Evolutionary conservation across 176 grass and related monocot species (phyloP).

Genomic region (Pontederia crassipes): DNA sequence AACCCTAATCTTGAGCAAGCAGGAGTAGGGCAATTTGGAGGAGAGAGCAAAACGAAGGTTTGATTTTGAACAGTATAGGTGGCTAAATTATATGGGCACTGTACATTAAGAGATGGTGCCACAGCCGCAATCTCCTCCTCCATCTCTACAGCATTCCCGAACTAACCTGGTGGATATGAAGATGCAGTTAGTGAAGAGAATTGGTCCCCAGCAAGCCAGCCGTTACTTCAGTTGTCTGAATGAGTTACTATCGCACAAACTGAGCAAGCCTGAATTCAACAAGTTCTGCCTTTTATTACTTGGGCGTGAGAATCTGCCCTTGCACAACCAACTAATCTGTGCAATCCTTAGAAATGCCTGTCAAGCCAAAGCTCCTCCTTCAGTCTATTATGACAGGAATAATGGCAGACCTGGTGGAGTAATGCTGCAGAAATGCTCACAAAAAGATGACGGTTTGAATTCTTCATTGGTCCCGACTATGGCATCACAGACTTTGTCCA

Average conservation of each 20-base stretch:
- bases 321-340: constrained; percentile 63
- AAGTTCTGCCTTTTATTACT: constrained; percentile 44
- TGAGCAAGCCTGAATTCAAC: constrained; percentile 73
- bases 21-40: background rate
- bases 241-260: constrained; percentile 47
- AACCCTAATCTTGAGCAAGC: constrained; percentile 39
- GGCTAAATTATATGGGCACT: constrained; percentile 36
- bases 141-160: constrained; percentile 33
- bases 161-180: constrained; percentile 55
- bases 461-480: background rate
- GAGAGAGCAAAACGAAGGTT: background rate
- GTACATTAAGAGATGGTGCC: constrained; percentile 32
- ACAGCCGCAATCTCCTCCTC: constrained; percentile 13
- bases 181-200: constrained; percentile 47
- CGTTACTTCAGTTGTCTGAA: constrained; percentile 63
- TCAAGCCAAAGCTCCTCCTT: constrained; percentile 34
- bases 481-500: constrained; percentile 12
- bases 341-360: constrained; percentile 56
- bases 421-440: constrained; percentile 13
- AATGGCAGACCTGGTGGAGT: background rate
- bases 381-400: constrained; percentile 16
- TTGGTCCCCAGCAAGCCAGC: constrained; percentile 31
- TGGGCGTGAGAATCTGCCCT: constrained; percentile 42
- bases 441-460: constrained; percentile 8
- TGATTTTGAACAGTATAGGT: constrained; percentile 6